phyloP scores from a whole-genome alignment of 2,329 filamentous ascomycete species.

The Aureobasidium sp. region DNA sequence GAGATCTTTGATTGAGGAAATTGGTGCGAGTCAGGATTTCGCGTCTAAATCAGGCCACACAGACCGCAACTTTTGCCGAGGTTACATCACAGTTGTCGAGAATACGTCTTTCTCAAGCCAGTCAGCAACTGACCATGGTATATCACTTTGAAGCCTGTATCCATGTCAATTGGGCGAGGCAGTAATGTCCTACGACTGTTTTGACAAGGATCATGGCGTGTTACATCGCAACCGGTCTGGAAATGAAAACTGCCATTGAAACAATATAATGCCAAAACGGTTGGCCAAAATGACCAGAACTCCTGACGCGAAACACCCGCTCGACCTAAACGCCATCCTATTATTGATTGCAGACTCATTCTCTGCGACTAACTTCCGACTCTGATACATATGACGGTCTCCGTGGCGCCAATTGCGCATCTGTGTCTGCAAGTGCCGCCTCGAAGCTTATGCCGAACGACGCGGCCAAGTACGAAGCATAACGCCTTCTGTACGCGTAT shows the following conservation, averaged over 20 bases:
- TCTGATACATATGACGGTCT: constrained; percentile 2
- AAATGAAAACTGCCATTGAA: background rate
- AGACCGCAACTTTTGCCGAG: constrained; percentile 7
- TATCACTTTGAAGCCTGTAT: background rate
- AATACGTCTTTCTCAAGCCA: background rate
- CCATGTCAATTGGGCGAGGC: background rate
- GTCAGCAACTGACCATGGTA: background rate
- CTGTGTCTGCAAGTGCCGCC: constrained; percentile 9
- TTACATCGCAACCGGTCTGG: background rate
- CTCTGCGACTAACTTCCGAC: constrained; percentile 4
- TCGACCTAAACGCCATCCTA: background rate
- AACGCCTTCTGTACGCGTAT: constrained; percentile 9
- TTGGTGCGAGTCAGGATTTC: constrained; percentile 11
- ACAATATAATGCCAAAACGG: background rate
- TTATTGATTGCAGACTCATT: background rate
- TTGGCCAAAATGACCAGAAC: background rate
- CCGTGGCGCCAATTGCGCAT: constrained; percentile 4
- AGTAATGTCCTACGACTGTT: background rate
- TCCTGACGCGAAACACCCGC: background rate
- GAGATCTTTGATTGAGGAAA: constrained; percentile 13
- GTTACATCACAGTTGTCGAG: background rate
- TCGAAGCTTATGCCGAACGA: constrained; percentile 10
- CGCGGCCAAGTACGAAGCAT: constrained; percentile 6
- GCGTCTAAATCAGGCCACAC: constrained; percentile 9
- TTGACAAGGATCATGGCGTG: background rate